Percentiles rank a stretch among this genome's conserved stretches.
Conservation (phyloP, 192 early-diverging fungal genomes). For the Gaertneriomyces semiglobifer region DNA sequence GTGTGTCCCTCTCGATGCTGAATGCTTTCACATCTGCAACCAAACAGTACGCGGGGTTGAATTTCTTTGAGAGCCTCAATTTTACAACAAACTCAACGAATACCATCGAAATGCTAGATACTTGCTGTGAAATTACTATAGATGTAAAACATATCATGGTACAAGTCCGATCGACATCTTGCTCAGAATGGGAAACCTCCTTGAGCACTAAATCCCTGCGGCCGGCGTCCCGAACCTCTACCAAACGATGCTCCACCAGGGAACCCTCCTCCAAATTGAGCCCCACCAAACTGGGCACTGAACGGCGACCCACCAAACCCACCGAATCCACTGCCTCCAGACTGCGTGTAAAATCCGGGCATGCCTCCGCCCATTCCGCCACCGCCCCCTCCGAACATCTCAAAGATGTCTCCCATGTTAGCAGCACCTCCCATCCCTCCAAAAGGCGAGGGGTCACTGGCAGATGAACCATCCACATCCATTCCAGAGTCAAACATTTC, state of each 20-base stretch:
- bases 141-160: too few species aligned
- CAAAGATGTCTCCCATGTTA: slow-evolving; percentile 28
- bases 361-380: slow-evolving; percentile 31
- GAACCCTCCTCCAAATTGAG: background rate
- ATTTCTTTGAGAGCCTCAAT: too few species aligned
- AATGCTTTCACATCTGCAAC: too few species aligned
- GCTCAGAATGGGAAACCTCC: too few species aligned
- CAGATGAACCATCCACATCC: slow-evolving; percentile 69
- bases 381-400: slow-evolving; percentile 36
- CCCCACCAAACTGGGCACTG: background rate
- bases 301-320: too few species aligned
- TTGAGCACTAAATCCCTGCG: too few species aligned
- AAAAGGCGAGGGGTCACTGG: slow-evolving; percentile 37
- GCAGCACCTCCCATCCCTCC: slow-evolving; percentile 22
- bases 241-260: background rate
- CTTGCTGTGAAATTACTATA: too few species aligned
- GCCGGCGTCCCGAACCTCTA: background rate
- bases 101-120: too few species aligned
- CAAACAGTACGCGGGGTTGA: too few species aligned
- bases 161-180: too few species aligned
- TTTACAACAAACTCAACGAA: too few species aligned
- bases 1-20: too few species aligned
- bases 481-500: slow-evolving; percentile 73
- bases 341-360: background rate
- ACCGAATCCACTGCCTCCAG: background rate